Base-by-base conservation (phyloP, 2,329 filamentous ascomycete species). In the Aspergillus uvarum region DNA sequence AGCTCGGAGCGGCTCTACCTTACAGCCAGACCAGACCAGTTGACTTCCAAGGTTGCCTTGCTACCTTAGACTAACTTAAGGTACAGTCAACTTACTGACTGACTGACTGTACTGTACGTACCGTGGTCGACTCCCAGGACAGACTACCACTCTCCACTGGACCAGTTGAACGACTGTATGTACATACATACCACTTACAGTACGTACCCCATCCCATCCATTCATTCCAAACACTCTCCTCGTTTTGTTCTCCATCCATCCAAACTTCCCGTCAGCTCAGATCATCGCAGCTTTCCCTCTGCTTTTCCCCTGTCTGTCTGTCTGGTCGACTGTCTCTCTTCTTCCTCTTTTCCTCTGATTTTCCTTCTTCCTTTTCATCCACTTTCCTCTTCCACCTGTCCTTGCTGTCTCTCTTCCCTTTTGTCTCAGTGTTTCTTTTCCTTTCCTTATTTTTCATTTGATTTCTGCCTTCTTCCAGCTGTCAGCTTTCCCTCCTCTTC, bases 281-380 rank as follows among this genome's bases (percentile, higher is more conserved):
- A 60, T 63, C 65, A 63, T 63, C 58, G 61, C 63, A 64, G 61
- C 63, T 68, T 64, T 67, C 65, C 62, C 57, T 63, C 58, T 63
- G 56, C 52, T 62, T 59, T 59, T 56, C 53, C 56, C 59, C 63
- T 38, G 50, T 63, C 58, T 55, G 26, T 29, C 7, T 59, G 54
- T 60, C 56, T 57, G 7, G 26, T 59, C 54, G 55, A 51, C 58
- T 29, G 26, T 29, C 26, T 29, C 26, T 60, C 59, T 59, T 63
- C 52, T 35, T 24, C 61, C 63, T 59, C 55, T 49, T 47, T 54
- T 62, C 54, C 38, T 57, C 59, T 58, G 54, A 54, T 49, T 65
- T 53, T 53, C 56, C 58, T 60, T 58, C 56, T 60, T 55, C 54
- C 58, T 59, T 62, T 62, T 54, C 58, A 47, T 61, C 56, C 63